Conservation (phyloP, 768 basidiomycete genomes). For the Piloderma croceum region DNA sequence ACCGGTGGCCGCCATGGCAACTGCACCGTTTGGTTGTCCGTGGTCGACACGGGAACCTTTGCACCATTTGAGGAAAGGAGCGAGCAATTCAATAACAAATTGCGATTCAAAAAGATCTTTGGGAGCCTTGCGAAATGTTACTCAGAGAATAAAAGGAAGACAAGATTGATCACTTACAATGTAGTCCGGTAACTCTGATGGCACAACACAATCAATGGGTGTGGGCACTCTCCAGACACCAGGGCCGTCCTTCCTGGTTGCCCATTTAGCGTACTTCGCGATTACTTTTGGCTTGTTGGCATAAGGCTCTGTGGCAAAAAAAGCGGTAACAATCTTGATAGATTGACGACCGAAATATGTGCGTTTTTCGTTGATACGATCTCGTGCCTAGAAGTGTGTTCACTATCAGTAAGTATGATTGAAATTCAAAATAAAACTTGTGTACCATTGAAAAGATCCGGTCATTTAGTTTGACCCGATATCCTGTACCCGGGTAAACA, state of each 20-base stretch:
- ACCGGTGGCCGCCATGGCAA: neutral
- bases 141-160: neutral
- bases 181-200: neutral
- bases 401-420: neutral
- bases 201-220: neutral
- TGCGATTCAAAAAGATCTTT: neutral
- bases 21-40: neutral
- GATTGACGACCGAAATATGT: neutral
- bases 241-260: neutral
- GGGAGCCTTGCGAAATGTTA: neutral
- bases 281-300: neutral
- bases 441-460: neutral
- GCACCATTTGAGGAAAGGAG: neutral
- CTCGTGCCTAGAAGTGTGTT: neutral
- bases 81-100: neutral
- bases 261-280: neutral
- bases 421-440: neutral
- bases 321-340: neutral
- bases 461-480: neutral
- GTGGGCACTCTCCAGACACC: neutral
- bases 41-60: neutral
- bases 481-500: neutral
- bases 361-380: neutral
- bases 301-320: neutral
- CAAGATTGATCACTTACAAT: neutral